Conservation (phyloP, 257 asterid species). For the Eucommia ulmoides region DNA sequence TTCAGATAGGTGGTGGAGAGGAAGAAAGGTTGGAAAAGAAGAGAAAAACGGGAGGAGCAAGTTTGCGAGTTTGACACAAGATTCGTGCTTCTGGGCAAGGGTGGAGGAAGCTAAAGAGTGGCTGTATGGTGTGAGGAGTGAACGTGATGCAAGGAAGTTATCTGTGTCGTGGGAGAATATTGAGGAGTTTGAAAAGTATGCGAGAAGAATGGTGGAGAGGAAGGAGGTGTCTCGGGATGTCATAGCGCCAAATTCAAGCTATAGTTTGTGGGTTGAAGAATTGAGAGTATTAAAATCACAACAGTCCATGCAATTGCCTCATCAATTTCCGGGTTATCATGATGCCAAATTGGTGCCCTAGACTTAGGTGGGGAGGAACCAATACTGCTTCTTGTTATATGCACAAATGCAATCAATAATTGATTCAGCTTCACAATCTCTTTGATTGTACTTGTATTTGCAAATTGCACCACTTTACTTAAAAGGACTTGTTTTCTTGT, state of each 20-base stretch:
- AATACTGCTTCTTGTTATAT: no score
- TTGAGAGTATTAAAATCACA: conserved; percentile 43
- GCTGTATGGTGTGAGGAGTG: conserved; percentile 25
- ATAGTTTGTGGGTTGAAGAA: conserved; percentile 47
- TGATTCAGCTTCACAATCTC: no score
- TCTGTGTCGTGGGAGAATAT: conserved; percentile 26
- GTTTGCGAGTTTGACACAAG: conserved; percentile 68
- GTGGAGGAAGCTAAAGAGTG: conserved; percentile 72
- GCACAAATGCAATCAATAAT: no score
- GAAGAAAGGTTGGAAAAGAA: conserved; percentile 31
- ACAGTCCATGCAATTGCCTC: conserved; percentile 22
- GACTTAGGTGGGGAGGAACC: no score
- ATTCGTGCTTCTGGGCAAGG: conserved; percentile 83
- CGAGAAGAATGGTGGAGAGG: conserved; percentile 40
- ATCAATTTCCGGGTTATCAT: conserved; percentile 31
- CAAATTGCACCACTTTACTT: no score
- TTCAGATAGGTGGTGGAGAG: conserved; percentile 84
- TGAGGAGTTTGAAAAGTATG: conserved; percentile 49
- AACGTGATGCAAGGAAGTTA: conserved; percentile 29
- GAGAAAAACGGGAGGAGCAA: conserved; percentile 42
- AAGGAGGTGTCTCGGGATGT: conserved; percentile 80
- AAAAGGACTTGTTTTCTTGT: no score
- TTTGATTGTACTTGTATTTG: no score
- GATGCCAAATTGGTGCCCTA: not conserved
- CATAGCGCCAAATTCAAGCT: conserved; percentile 65